Evolutionary conservation across 495 filamentous ascomycete species (phyloP).

Genomic region (Penicillium parvum): DNA sequence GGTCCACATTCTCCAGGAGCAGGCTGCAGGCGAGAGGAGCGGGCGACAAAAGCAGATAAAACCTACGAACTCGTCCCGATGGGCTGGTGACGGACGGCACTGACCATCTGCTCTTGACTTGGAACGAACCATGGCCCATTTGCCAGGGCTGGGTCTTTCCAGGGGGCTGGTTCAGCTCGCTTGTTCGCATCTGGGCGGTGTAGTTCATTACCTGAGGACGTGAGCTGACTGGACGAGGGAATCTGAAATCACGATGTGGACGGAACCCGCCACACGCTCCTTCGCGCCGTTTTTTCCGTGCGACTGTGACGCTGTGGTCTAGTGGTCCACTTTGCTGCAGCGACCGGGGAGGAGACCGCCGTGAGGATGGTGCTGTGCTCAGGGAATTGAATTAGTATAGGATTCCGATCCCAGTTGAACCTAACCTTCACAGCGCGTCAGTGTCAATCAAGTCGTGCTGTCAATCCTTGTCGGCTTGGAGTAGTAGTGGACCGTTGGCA

Average conservation of each 20-base stretch:
- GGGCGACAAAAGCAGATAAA: no score
- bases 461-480: no score
- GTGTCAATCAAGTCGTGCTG: no score
- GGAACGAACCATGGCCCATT: slow-evolving; percentile 1
- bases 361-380: no score
- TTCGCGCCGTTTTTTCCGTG: not conserved
- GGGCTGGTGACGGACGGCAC: not conserved
- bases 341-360: no score
- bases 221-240: not conserved
- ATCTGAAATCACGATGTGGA: not conserved
- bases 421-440: no score
- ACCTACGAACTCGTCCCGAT: not conserved
- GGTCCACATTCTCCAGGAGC: no score
- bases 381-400: no score
- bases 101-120: slow-evolving; percentile 1
- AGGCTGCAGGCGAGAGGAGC: no score
- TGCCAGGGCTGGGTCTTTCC: slow-evolving; percentile 1
- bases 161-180: slow-evolving; percentile 3
- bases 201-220: not conserved
- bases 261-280: not conserved
- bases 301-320: not conserved
- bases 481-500: slow-evolving; percentile 16
- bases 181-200: not conserved
- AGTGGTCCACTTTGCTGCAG: no score
- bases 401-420: no score